Conservation (phyloP, 208 protist genomes). For the Leishmania martiniquensis region DNA sequence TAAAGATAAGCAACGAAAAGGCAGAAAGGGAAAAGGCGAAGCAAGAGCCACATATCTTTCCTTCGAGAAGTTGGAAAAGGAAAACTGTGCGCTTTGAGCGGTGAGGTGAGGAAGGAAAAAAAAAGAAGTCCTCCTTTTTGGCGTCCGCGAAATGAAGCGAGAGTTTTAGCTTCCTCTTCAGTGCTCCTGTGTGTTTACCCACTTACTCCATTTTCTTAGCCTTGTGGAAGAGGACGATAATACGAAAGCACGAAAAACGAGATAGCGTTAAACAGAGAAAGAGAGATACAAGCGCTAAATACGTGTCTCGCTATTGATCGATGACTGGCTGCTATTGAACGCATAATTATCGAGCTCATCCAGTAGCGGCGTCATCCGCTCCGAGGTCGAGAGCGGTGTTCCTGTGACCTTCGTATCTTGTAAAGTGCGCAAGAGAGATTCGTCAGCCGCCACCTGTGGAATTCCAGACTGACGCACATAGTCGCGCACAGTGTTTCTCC, state of each 20-base stretch:
- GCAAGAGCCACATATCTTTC: constrained; percentile 14
- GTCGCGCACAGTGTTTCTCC: constrained; percentile 80
- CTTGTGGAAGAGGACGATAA: neutral
- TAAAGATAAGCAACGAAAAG: constrained; percentile 3
- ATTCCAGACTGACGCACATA: constrained; percentile 85
- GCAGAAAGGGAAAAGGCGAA: neutral
- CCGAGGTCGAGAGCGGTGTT: constrained; percentile 64
- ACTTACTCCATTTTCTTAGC: neutral
- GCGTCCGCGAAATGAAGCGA: neutral
- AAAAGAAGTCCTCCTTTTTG: neutral
- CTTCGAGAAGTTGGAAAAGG: constrained; percentile 7
- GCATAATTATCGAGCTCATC: constrained; percentile 72
- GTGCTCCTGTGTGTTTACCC: neutral
- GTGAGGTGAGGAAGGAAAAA: neutral
- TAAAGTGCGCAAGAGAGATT: constrained; percentile 74
- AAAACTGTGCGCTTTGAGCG: constrained; percentile 4
- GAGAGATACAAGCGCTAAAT: constrained; percentile 2
- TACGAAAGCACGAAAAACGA: constrained; percentile 16
- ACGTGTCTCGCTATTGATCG: constrained; percentile 44
- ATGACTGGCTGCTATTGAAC: constrained; percentile 71
- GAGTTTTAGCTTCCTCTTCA: neutral
- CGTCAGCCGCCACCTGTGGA: constrained; percentile 76
- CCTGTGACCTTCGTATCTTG: constrained; percentile 72
- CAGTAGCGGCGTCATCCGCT: constrained; percentile 81
- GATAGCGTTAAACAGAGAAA: constrained; percentile 8